A percentile compares a stretch with the other conserved stretches of the same genome.
phyloP scores from a whole-genome alignment of 176 grass and related monocot genomes.

The sorghum (Sorghum bicolor) region Sorghum_bicolor_NCBIv3 NC_012872.2:61710501-61711000 shows the following conservation, averaged over 20 bases:
- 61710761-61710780: constrained; percentile 62
- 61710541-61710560: constrained; percentile 31
- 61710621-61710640: constrained; percentile 66
- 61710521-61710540: neutral
- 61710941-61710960: constrained; percentile 61
- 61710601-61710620: constrained; percentile 53
- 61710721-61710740: neutral
- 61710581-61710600: constrained; percentile 50
- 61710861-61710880: constrained; percentile 62
- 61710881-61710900: constrained; percentile 63
- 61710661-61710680: constrained; percentile 32
- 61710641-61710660: constrained; percentile 63
- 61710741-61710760: constrained; percentile 54
- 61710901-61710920: constrained; percentile 72
- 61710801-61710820: constrained; percentile 55
- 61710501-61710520: neutral
- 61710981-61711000: constrained; percentile 62
- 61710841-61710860: constrained; percentile 59
- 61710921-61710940: constrained; percentile 79
- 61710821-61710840: constrained; percentile 50
- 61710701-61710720: neutral
- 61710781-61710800: constrained; percentile 63
- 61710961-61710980: constrained; percentile 64
- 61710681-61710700: neutral
- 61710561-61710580: constrained; percentile 18